Conservation (phyloP, 768 basidiomycete genomes). For the Neoboletus brunneissimus region DNA sequence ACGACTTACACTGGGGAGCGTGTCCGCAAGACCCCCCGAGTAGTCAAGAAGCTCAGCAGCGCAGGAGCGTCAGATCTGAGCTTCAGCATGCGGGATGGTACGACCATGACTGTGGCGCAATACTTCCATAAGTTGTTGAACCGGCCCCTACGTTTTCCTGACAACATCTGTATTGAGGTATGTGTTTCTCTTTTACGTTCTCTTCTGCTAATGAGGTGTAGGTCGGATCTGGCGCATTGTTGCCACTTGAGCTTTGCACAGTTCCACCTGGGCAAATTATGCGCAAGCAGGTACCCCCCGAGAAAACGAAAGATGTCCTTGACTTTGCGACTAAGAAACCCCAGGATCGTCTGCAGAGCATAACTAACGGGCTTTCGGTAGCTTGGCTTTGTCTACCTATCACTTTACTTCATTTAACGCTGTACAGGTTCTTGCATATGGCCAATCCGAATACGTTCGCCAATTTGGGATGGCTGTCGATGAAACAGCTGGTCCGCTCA, state of each 20-base stretch:
- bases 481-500: constrained; percentile 48
- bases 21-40: constrained; percentile 46
- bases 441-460: constrained; percentile 71
- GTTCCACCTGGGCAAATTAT: constrained; percentile 68
- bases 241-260: constrained; percentile 65
- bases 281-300: constrained; percentile 66
- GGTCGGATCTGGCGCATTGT: constrained; percentile 59
- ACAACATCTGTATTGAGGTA: constrained; percentile 69
- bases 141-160: constrained; percentile 54
- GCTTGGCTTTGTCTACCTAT: neutral
- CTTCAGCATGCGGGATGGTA: constrained; percentile 60
- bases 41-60: constrained; percentile 57
- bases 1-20: constrained; percentile 40
- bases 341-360: constrained; percentile 51
- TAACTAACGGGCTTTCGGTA: constrained; percentile 53
- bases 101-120: constrained; percentile 52
- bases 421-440: constrained; percentile 58
- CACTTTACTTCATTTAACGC: neutral
- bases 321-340: constrained; percentile 69
- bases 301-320: constrained; percentile 61
- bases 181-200: constrained; percentile 10
- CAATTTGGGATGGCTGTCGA: constrained; percentile 70
- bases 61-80: constrained; percentile 51
- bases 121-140: constrained; percentile 59
- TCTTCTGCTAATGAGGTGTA: constrained; percentile 33